A percentile compares a stretch with the other conserved stretches of the same genome.
These are phyloP conservation scores for Scenedesmus sp. DNA, from an alignment of 163 green algal species.

Conservation along the genomic window DNA sequence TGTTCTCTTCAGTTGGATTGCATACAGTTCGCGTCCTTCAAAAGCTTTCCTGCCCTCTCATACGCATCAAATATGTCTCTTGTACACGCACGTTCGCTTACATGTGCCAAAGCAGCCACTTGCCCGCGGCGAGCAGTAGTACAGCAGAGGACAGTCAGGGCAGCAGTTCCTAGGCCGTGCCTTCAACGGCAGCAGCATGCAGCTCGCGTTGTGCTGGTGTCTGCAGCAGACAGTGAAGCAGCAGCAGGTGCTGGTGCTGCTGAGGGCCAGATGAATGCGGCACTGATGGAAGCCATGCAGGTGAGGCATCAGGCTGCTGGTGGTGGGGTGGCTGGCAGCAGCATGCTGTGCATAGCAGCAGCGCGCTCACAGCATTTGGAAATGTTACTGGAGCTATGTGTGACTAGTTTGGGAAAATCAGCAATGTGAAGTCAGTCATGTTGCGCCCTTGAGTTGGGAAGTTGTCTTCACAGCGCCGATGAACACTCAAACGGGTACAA, in stretches of 20 bases:
- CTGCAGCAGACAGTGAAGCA: neutral
- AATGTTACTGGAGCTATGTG: too few species aligned
- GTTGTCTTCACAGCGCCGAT: too few species aligned
- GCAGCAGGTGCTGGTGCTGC: conserved; percentile 5
- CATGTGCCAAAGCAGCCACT: neutral
- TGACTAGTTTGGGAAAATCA: too few species aligned
- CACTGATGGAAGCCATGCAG: conserved; percentile 71
- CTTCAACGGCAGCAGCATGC: neutral
- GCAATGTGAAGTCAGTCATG: too few species aligned
- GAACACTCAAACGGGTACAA: too few species aligned
- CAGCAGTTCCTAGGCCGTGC: neutral
- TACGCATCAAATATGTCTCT: neutral
- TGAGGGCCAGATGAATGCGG: conserved; percentile 57
- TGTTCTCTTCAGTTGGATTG: neutral
- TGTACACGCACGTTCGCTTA: neutral
- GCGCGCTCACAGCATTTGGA: neutral
- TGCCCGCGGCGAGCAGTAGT: neutral
- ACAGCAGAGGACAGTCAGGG: neutral
- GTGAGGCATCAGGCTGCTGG: neutral
- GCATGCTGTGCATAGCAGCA: neutral
- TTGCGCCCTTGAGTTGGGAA: too few species aligned
- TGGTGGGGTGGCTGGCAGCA: neutral
- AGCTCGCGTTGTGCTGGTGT: neutral
- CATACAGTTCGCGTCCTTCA: neutral
- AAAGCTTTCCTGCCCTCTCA: neutral